Conservation (phyloP, 2,329 filamentous ascomycete species). For the Fusarium tupiense region DNA sequence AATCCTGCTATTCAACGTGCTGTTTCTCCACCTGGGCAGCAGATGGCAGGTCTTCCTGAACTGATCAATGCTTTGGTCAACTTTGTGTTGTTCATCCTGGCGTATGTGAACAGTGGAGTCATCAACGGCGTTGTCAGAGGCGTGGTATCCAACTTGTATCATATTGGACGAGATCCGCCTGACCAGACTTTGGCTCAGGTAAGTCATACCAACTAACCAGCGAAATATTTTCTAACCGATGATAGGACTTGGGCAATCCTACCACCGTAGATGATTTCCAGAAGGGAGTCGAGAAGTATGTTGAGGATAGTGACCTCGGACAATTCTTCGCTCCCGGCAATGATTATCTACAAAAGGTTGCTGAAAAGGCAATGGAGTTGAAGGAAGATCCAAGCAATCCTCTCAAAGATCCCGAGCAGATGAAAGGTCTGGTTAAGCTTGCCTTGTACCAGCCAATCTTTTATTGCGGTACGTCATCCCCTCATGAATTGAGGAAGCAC, state of each 20-base stretch:
- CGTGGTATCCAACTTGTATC: not conserved
- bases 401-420: not conserved
- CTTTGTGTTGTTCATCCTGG: not conserved
- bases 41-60: not conserved
- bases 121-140: not conserved
- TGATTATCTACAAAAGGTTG: not conserved
- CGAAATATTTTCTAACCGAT: rapidly evolving
- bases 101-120: not conserved
- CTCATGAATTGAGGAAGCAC: not conserved
- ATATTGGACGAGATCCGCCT: not conserved
- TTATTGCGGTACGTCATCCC: not conserved
- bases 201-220: rapidly evolving
- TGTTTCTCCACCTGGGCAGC: not conserved
- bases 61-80: not conserved
- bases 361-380: not conserved
- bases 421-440: not conserved
- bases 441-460: not conserved
- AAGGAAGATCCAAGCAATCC: not conserved
- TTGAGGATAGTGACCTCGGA: not conserved
- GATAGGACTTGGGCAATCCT: not conserved
- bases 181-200: not conserved
- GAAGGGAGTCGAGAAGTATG: not conserved
- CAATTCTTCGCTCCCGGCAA: not conserved
- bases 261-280: not conserved
- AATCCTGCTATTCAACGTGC: not conserved